phyloP scores from a whole-genome alignment of 768 basidiomycete genomes.

The Steccherinum ochraceum region DNA sequence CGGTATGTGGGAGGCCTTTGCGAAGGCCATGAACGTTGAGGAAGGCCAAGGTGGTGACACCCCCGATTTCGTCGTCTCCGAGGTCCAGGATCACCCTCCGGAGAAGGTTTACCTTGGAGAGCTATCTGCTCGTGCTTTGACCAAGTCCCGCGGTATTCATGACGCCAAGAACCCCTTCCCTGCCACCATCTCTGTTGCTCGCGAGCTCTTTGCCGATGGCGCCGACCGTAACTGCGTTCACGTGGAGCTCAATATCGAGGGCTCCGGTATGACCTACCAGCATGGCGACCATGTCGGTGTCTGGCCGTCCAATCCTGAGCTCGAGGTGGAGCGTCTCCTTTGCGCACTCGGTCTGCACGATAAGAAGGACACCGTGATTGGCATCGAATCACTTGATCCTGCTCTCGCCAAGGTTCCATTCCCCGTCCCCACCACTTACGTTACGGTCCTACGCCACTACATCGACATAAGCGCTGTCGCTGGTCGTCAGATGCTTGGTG shows the following conservation, averaged over 20 bases:
- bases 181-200: constrained; percentile 68
- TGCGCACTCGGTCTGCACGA: constrained; percentile 77
- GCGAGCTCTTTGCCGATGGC: constrained; percentile 76
- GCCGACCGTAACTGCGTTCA: constrained; percentile 89
- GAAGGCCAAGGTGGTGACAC: constrained; percentile 95
- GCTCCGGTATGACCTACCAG: constrained; percentile 96
- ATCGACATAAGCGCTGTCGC: constrained; percentile 94
- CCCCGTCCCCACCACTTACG: constrained; percentile 94
- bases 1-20: constrained; percentile 89
- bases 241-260: constrained; percentile 89
- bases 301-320: constrained; percentile 93
- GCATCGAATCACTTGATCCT: constrained; percentile 95
- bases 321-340: constrained; percentile 86
- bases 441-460: constrained; percentile 91
- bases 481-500: constrained; percentile 88
- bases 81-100: constrained; percentile 62
- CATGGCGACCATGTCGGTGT: constrained; percentile 97
- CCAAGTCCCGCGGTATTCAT: constrained; percentile 91
- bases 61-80: constrained; percentile 89
- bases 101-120: constrained; percentile 97
- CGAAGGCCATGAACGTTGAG: constrained; percentile 79
- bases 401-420: constrained; percentile 98
- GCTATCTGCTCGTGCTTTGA: constrained; percentile 90
- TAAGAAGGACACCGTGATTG: constrained; percentile 78
- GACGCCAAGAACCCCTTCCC: constrained; percentile 97